Percentiles rank a stretch among this genome's conserved stretches.
Conservation (phyloP, 192 early-diverging fungal genomes). For the Coemansia sp. region DNA sequence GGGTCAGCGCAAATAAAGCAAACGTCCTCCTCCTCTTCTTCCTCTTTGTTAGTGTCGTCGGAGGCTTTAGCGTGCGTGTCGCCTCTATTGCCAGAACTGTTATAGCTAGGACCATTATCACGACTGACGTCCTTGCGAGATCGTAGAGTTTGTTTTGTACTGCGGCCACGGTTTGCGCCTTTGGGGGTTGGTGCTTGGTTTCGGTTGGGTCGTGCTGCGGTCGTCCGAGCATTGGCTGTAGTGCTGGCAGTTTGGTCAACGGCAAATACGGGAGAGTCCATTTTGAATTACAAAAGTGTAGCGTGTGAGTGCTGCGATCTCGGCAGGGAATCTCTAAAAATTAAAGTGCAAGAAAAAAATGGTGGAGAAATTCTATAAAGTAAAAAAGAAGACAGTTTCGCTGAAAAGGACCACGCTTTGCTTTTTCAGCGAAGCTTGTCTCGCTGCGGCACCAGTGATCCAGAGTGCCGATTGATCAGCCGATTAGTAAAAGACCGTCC, state of each 20-base stretch:
- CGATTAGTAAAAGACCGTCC: constrained; percentile 3
- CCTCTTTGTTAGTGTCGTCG: background rate
- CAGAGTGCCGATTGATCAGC: background rate
- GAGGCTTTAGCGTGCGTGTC: background rate
- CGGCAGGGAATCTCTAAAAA: background rate
- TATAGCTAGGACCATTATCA: constrained; percentile 2
- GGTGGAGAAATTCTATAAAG: background rate
- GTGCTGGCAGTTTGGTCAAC: constrained; percentile 2
- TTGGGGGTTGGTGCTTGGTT: constrained; percentile 6
- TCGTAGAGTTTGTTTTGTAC: background rate
- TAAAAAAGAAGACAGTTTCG: background rate
- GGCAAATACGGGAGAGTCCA: constrained; percentile 3
- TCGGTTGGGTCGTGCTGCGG: background rate
- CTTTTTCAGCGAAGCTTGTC: background rate
- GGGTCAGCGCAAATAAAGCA: constrained; percentile 94
- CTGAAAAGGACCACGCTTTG: background rate
- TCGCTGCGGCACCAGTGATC: constrained; percentile 1
- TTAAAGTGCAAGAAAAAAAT: background rate
- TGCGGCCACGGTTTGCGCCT: constrained; percentile 1
- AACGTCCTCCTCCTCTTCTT: constrained; percentile 42
- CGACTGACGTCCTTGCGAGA: background rate
- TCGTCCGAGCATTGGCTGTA: background rate
- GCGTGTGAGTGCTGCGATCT: background rate
- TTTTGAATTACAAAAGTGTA: background rate
- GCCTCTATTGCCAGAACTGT: background rate